Base-by-base conservation (phyloP, 78 protist genomes). In the Emiliania huxleyi region DNA sequence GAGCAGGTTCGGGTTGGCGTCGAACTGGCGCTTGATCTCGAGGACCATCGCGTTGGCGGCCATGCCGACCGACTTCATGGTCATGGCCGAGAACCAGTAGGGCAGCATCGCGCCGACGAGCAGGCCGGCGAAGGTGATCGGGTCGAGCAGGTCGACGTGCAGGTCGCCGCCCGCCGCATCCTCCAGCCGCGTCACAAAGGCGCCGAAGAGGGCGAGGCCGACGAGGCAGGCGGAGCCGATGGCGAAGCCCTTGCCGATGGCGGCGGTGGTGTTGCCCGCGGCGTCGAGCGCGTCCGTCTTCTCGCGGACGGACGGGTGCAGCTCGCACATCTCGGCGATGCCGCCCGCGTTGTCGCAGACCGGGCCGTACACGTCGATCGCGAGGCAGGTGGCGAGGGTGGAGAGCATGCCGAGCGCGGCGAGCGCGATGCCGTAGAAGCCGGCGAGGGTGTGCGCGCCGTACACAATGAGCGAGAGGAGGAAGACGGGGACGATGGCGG, bases 311-410 rank as follows among this genome's bases (percentile, higher is more conserved):
- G 2, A 1, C 42, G 77, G 0, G 40, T 37, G 90, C 48, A 84
- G 42, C 55, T 77, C 93, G 69, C 69, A 22, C 97, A 96, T 96
- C 93, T 96, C 97, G 48, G 95, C 96, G 37, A 96, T 84, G 38
- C 97, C 97, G 29, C 97, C 97, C 69, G 97, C 97, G 69, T 96
- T 96, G 91, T 96, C 97, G 35, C 95, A 35, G 90, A 95, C 92
- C 5, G 95, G 95, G 40, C 96, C 97, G 88, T 94, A 96, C 45
- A 87, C 96, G 48, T 96, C 97, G 92, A 93, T 96, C 46, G 97
- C 35, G 49, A 96, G 92, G 69, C 95, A 35, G 35, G 89, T 90
- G 43, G 93, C 94, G 77, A 96, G 95, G 25, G 97, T 96, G 43
- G 93, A 69, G 44, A 96, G 93, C 91, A 96, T 92, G 44, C 97